phyloP scores from a whole-genome alignment of 202 grass and related monocot species.

The Panicum virgatum region DNA sequence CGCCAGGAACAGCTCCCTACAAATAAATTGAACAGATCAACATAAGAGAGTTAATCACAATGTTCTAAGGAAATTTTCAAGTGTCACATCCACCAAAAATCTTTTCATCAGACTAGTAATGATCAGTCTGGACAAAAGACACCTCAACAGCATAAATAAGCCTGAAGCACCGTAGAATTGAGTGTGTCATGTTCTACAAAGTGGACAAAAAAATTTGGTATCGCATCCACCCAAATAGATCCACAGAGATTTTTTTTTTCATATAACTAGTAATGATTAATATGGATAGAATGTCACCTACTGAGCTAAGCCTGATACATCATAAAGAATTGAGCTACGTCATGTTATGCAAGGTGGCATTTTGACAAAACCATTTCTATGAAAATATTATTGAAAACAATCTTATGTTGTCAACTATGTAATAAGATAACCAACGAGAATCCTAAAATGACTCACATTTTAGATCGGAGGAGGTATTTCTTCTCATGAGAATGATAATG shows the following conservation, averaged over 20 bases:
- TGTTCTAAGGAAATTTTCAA: neutral
- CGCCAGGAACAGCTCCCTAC: slow-evolving; percentile 57
- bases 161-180: slow-evolving; percentile 25
- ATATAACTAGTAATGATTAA: slow-evolving; percentile 13
- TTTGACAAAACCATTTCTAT: neutral
- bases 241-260: neutral
- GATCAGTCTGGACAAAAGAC: neutral
- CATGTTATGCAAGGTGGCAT: neutral
- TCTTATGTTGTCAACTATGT: neutral
- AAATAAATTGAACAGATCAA: slow-evolving; percentile 21
- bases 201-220: neutral
- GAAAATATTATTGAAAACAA: neutral
- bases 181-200: neutral
- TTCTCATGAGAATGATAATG: neutral
- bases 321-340: neutral
- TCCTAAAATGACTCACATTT: neutral
- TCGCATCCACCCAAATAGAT: slow-evolving; percentile 14
- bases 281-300: neutral
- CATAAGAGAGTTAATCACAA: neutral
- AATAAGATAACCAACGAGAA: neutral
- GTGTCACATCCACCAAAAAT: slow-evolving; percentile 20
- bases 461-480: neutral
- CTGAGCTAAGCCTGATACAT: neutral
- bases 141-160: neutral
- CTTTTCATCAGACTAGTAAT: slow-evolving; percentile 4